Percentiles rank a stretch among this genome's conserved stretches.
These are phyloP conservation scores for Phylloporus sp. DNA, from an alignment of 768 basidiomycete genomes.

Conservation along the genomic window DNA sequence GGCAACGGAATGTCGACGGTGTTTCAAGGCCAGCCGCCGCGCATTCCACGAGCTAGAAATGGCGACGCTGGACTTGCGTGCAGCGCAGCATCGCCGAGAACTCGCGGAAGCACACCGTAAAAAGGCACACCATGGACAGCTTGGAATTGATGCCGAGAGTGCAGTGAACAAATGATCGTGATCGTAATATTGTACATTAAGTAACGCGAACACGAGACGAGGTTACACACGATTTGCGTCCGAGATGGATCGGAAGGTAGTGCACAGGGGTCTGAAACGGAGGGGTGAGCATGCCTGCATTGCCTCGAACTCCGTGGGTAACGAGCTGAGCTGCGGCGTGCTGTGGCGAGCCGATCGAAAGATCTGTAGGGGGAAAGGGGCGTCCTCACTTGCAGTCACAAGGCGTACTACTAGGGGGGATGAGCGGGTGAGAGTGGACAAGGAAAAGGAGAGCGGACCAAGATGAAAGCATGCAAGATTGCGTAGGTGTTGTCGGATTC, in stretches of 20 bases:
- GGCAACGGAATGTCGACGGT: constrained; percentile 36
- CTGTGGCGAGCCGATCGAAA: constrained; percentile 10
- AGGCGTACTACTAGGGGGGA: constrained; percentile 26
- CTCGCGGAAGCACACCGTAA: constrained; percentile 56
- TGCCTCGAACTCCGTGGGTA: constrained; percentile 53
- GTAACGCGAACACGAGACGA: constrained; percentile 46
- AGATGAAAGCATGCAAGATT: constrained; percentile 38
- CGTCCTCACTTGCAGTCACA: too few relatives aligned
- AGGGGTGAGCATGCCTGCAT: constrained; percentile 54
- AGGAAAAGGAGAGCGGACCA: constrained; percentile 27
- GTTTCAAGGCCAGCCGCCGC: constrained; percentile 39
- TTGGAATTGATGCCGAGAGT: constrained; percentile 50
- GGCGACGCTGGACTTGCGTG: constrained; percentile 53
- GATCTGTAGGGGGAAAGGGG: constrained; percentile 2
- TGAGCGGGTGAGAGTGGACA: constrained; percentile 3
- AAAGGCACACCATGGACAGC: constrained; percentile 53
- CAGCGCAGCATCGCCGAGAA: constrained; percentile 53
- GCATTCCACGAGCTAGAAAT: constrained; percentile 60
- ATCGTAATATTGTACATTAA: constrained; percentile 24
- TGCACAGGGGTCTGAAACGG: constrained; percentile 54
- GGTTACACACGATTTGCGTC: constrained; percentile 67
- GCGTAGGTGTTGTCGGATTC: constrained; percentile 25
- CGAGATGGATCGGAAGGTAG: constrained; percentile 59
- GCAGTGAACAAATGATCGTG: constrained; percentile 20
- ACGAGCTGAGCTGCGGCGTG: constrained; percentile 51